Evolutionary conservation across 345 rosid genomes (phyloP).

Genomic region (Euphorbia tirucalli): DNA sequence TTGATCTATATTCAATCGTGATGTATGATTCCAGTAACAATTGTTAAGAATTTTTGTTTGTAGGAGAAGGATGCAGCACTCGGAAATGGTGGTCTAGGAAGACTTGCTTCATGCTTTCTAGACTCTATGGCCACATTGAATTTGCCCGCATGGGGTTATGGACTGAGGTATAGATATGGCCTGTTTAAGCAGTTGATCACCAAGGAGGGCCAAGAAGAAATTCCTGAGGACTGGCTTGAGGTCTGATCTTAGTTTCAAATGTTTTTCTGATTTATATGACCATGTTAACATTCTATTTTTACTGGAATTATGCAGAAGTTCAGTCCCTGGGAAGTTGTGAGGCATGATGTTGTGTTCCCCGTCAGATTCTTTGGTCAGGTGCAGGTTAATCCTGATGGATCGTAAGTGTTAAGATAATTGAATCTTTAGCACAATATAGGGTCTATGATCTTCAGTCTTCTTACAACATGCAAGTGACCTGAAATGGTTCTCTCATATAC

Average conservation of each 20-base stretch:
- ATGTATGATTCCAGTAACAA: conserved; percentile 7
- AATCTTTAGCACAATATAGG: not conserved
- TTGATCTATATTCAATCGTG: conserved; percentile 4
- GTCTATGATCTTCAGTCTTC: conserved; percentile 6
- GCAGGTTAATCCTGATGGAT: conserved; percentile 71
- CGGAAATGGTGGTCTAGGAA: conserved; percentile 97
- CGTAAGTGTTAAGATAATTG: conserved; percentile 49
- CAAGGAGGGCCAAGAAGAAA: conserved; percentile 89
- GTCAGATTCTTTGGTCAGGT: conserved; percentile 85
- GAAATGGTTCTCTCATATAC: conserved; percentile 22
- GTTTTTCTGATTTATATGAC: not conserved
- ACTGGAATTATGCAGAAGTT: conserved; percentile 66
- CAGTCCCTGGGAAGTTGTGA: conserved; percentile 97
- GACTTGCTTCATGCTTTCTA: conserved; percentile 94
- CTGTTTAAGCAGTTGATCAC: conserved; percentile 83
- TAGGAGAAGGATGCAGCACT: conserved; percentile 99
- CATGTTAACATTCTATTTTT: conserved; percentile 22
- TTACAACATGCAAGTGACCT: conserved; percentile 1
- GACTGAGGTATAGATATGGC: conserved; percentile 91
- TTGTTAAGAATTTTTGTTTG: conserved; percentile 14
- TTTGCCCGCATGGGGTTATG: conserved; percentile 99
- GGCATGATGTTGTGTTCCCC: conserved; percentile 86
- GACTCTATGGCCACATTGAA: conserved; percentile 96
- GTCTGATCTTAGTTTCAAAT: conserved; percentile 34
- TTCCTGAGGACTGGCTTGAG: conserved; percentile 99